Evolutionary conservation across 192 early-diverging fungal species (phyloP).

Genomic region (Podila verticillata): DNA sequence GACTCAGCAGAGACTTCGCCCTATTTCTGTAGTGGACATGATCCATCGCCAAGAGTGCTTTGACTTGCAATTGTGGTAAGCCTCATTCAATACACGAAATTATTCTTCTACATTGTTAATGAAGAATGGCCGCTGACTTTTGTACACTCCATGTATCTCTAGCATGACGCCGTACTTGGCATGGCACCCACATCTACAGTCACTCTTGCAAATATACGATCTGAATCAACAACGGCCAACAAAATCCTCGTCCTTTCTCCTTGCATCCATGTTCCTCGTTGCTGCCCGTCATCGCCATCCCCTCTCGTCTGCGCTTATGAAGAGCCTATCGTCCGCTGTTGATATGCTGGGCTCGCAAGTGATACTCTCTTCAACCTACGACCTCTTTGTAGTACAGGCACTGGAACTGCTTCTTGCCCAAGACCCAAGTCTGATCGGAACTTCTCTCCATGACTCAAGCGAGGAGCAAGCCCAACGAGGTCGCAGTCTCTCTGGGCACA

Average conservation of each 20-base stretch:
- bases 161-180: slow-evolving; percentile 23
- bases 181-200: slow-evolving; percentile 33
- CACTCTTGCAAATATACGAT: slow-evolving; percentile 16
- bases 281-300: slow-evolving; percentile 27
- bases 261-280: slow-evolving; percentile 26
- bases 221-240: slow-evolving; percentile 1
- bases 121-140: not conserved
- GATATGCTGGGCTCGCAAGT: slow-evolving; percentile 23
- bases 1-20: not conserved
- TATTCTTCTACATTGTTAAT: not conserved
- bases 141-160: not conserved
- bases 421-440: slow-evolving; percentile 32
- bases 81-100: not conserved
- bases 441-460: slow-evolving; percentile 2
- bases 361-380: slow-evolving; percentile 9
- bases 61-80: slow-evolving; percentile 12
- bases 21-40: slow-evolving; percentile 23
- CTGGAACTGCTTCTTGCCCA: slow-evolving; percentile 33
- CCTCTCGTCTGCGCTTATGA: slow-evolving; percentile 14
- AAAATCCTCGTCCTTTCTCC: slow-evolving; percentile 13
- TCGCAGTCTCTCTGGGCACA: slow-evolving; percentile 18
- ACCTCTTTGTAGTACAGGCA: slow-evolving; percentile 19
- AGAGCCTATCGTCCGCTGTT: slow-evolving; percentile 14
- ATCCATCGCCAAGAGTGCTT: slow-evolving; percentile 24
- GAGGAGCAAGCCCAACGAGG: slow-evolving; percentile 17